Evolutionary conservation across 2,329 filamentous ascomycete species (phyloP).

Genomic region (Nemania bipapillata): DNA sequence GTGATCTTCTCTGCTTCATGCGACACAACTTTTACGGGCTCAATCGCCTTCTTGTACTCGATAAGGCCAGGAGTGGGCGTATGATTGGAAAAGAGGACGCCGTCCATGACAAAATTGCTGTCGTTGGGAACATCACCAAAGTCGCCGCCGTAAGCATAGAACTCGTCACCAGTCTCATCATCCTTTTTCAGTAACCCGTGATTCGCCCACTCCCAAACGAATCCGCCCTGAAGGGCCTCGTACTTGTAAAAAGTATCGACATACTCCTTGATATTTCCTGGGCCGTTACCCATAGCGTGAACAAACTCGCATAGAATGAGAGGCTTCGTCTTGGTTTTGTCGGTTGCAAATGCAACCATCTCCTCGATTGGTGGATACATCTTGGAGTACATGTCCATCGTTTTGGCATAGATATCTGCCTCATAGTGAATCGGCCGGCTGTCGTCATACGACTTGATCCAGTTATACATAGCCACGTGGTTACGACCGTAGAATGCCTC

Average conservation of each 20-base stretch:
- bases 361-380: slow-evolving; percentile 68
- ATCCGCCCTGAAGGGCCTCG: slow-evolving; percentile 69
- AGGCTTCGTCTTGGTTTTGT: slow-evolving; percentile 58
- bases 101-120: slow-evolving; percentile 65
- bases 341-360: slow-evolving; percentile 53
- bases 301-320: slow-evolving; percentile 63
- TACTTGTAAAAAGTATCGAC: slow-evolving; percentile 69
- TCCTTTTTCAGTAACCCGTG: slow-evolving; percentile 61
- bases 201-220: slow-evolving; percentile 70
- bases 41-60: slow-evolving; percentile 61
- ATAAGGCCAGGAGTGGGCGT: slow-evolving; percentile 57
- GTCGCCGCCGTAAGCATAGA: slow-evolving; percentile 54
- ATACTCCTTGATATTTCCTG: slow-evolving; percentile 73
- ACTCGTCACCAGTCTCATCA: slow-evolving; percentile 55
- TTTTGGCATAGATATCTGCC: slow-evolving; percentile 65
- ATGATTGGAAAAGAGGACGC: slow-evolving; percentile 61
- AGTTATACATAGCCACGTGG: slow-evolving; percentile 69
- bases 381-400: slow-evolving; percentile 67
- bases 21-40: slow-evolving; percentile 59
- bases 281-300: slow-evolving; percentile 75
- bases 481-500: slow-evolving; percentile 75
- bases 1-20: slow-evolving; percentile 48
- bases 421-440: slow-evolving; percentile 71
- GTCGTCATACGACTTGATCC: slow-evolving; percentile 64
- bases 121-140: slow-evolving; percentile 69